Conservation (phyloP, 1,284 basidiomycete species). For the Melampsora larici-populina region DNA sequence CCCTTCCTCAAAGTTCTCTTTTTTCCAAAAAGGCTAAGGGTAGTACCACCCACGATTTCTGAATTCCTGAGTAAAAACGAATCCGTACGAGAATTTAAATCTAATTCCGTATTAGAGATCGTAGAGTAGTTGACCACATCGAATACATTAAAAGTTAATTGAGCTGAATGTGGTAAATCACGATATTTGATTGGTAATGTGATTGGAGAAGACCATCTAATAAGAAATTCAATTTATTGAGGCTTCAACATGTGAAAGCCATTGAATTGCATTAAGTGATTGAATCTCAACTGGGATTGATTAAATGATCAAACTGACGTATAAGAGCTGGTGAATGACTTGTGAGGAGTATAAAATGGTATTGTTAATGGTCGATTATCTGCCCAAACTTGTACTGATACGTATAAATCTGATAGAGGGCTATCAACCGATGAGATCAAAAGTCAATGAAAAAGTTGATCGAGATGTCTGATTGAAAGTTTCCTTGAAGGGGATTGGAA, state of each 20-base stretch:
- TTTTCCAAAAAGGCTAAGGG: constrained; percentile 22
- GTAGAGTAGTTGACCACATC: constrained; percentile 76
- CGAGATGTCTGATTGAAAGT: neutral
- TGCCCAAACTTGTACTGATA: constrained; percentile 82
- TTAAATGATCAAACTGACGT: too few relatives aligned
- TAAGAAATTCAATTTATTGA: constrained; percentile 10
- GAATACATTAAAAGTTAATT: constrained; percentile 90
- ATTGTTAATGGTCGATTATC: too few relatives aligned
- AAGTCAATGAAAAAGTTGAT: neutral
- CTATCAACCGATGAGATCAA: constrained; percentile 55
- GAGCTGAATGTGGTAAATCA: constrained; percentile 79
- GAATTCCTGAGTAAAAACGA: constrained; percentile 38
- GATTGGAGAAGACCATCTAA: constrained; percentile 93
- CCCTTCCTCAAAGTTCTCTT: constrained; percentile 78
- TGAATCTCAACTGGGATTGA: constrained; percentile 59
- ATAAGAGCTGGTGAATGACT: too few relatives aligned
- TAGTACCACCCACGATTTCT: constrained; percentile 39
- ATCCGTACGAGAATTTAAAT: constrained; percentile 70
- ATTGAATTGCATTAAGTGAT: neutral
- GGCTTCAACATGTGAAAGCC: constrained; percentile 42
- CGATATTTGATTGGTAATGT: too few relatives aligned
- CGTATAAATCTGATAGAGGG: constrained; percentile 80
- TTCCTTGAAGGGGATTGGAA: constrained; percentile 58
- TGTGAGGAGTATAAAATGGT: too few relatives aligned
- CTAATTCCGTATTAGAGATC: constrained; percentile 58